These are phyloP conservation scores for Clavispora vitiphila DNA, from an alignment of 805 yeast genomes.

Conservation along the genomic window DNA sequence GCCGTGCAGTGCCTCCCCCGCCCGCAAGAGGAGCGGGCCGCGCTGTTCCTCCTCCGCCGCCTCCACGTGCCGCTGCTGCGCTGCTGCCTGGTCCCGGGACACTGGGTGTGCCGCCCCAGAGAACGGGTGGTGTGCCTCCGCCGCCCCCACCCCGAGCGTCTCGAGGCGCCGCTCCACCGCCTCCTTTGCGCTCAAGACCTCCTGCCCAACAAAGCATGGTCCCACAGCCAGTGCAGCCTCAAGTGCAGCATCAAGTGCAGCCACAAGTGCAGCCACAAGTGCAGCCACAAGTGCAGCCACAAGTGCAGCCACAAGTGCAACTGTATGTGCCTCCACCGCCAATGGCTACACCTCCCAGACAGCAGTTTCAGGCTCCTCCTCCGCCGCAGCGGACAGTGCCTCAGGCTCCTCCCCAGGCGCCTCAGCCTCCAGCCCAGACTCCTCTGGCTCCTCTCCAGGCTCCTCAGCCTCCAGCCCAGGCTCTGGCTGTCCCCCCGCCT, in stretches of 20 bases:
- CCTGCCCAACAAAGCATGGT: slow-evolving; percentile 6
- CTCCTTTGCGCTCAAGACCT: not conserved
- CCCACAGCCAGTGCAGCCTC: no score
- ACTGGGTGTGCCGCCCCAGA: not conserved
- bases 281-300: slow-evolving; percentile 7
- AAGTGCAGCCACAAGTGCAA: slow-evolving; percentile 4
- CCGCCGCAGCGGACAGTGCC: slow-evolving; percentile 8
- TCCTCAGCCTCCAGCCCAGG: no score
- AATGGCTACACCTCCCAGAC: slow-evolving; percentile 2
- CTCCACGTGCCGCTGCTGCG: slow-evolving; percentile 1
- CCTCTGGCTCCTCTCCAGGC: no score
- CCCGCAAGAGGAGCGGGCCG: slow-evolving; percentile 17
- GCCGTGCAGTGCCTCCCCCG: slow-evolving; percentile 12
- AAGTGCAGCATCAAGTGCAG: slow-evolving; percentile 1
- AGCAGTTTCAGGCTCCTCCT: slow-evolving; percentile 13
- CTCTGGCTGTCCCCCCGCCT: slow-evolving; percentile 5
- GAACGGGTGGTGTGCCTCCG: slow-evolving; percentile 7
- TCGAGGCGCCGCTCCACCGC: not conserved
- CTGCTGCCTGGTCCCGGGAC: no score
- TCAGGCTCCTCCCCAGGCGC: slow-evolving; percentile 11
- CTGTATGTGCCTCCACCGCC: not conserved
- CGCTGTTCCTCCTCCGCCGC: slow-evolving; percentile 14
- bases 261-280: slow-evolving; percentile 12
- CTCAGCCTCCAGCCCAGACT: no score
- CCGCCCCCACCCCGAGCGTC: slow-evolving; percentile 7